These are phyloP conservation scores for Eutrema heterophyllum DNA, from an alignment of 345 rosid genomes.

Conservation along the genomic window DNA sequence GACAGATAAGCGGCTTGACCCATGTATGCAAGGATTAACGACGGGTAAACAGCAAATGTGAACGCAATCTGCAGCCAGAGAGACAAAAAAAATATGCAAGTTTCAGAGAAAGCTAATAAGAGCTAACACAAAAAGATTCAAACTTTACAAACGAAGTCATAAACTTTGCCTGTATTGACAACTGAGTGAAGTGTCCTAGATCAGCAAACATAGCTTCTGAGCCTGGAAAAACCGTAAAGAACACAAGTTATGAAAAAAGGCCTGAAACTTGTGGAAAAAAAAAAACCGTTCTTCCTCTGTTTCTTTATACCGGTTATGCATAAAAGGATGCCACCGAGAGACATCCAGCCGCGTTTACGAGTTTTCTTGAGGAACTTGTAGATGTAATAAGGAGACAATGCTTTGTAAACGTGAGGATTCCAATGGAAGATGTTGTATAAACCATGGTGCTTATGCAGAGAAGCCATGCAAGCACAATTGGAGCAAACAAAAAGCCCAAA, in stretches of 20 bases:
- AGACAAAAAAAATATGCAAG: not conserved
- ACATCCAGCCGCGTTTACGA: conserved; percentile 92
- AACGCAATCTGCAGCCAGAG: conserved; percentile 74
- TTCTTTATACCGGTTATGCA: conserved; percentile 72
- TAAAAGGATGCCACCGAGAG: conserved; percentile 89
- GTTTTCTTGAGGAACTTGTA: conserved; percentile 86
- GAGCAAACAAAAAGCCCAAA: conserved; percentile 81
- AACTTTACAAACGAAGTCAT: not conserved
- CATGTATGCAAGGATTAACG: conserved; percentile 96
- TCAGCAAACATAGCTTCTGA: conserved; percentile 99
- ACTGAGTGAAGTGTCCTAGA: conserved; percentile 92
- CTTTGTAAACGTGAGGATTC: conserved; percentile 92
- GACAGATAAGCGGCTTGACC: conserved; percentile 98
- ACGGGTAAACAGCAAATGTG: conserved; percentile 84
- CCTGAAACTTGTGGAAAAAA: not conserved
- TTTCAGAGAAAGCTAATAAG: not conserved
- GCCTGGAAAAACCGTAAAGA: conserved; percentile 37
- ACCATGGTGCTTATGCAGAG: conserved; percentile 82
- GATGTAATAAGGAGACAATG: conserved; percentile 94
- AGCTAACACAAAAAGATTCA: not conserved
- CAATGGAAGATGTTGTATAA: conserved; percentile 78
- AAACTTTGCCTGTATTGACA: conserved; percentile 67
- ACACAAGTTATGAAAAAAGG: not conserved
- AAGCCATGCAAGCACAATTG: conserved; percentile 73
- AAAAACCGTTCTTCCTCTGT: not conserved